phyloP scores from a whole-genome alignment of 495 filamentous ascomycete genomes.

The Rostrohypoxylon terebratum region DNA sequence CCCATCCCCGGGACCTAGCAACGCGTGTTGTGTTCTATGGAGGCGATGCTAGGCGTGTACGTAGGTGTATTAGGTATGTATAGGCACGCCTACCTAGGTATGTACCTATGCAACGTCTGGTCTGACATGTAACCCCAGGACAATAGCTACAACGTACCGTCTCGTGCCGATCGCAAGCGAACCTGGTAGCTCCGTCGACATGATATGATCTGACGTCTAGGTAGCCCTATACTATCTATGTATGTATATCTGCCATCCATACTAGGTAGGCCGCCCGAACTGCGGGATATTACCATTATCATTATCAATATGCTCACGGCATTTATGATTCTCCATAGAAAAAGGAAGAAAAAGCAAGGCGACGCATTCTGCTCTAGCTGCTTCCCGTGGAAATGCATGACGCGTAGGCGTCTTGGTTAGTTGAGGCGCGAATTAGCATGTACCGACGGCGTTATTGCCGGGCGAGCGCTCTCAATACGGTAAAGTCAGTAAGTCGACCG shows the following conservation, averaged over 20 bases:
- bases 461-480: slow-evolving; percentile 33
- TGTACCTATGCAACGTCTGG: slow-evolving; percentile 21
- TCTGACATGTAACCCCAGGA: slow-evolving; percentile 19
- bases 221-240: slow-evolving; percentile 37
- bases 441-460: slow-evolving; percentile 35
- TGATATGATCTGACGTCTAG: slow-evolving; percentile 40
- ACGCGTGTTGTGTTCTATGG: slow-evolving; percentile 1
- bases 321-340: slow-evolving; percentile 13
- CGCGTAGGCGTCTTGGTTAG: slow-evolving; percentile 9
- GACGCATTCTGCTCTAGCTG: slow-evolving; percentile 32
- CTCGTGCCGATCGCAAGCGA: slow-evolving; percentile 30
- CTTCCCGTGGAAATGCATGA: slow-evolving; percentile 31
- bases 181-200: slow-evolving; percentile 18
- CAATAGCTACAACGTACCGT: slow-evolving; percentile 17
- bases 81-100: slow-evolving; percentile 8
- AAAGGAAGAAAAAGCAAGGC: slow-evolving; percentile 15
- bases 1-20: slow-evolving; percentile 29
- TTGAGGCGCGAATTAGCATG: slow-evolving; percentile 16
- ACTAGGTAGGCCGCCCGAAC: slow-evolving; percentile 27
- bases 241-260: slow-evolving; percentile 6
- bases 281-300: slow-evolving; percentile 30
- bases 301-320: slow-evolving; percentile 19
- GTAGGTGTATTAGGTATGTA: slow-evolving; percentile 1
- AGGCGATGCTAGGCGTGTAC: background rate
- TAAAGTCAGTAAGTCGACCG: slow-evolving; percentile 31